Base-by-base conservation (phyloP, 179 eudicot genomes). In the Beta lomatogona region DNA sequence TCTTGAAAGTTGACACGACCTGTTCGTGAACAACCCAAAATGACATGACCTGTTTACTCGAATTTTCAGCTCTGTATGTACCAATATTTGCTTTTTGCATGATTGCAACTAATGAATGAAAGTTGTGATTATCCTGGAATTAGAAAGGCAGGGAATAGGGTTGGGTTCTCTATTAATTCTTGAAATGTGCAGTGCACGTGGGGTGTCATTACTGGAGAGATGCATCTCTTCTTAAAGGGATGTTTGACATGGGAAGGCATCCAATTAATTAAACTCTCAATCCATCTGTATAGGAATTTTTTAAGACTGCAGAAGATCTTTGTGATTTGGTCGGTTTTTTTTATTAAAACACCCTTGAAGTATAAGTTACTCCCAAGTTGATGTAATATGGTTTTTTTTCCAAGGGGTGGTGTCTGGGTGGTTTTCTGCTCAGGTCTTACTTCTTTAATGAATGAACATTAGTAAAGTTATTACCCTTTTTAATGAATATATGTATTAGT, bases 311-410 rank as follows among this genome's bases (percentile, higher is more conserved):
- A 73, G 77, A 80, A 84, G 83, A 81, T 84, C 86, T 84, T 84
- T 76, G 81, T 36, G 86, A 84, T 84, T 81, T 84, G 81, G 76
- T 57, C 81, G 76, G 83, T 57, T 81, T 77, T 77, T 77, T 64
- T 68, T 80, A 48, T 54, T 76, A 77, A 81, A 8, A 21, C 55
- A 64, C 46, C 76, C 79, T 81, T 81, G 18, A 28, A 22, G 69
- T 67, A 57, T 66, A 81, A 75, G 83, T 55, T 76, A 71, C 68
- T 65, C 83, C 45, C 75, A 63, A 84, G 81, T 80, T 59, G 79
- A 54, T 25, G 69, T 63, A 71, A 71, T 53, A 60, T 59, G 76
- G 66, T 52, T 69, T 77, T 74, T 13, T 74, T 13, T 76, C 73
- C 67, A 19, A 60, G 81, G 77, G 71, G 75, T 77, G 78, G 65